Evolutionary conservation across 441 rosid genomes (phyloP), one percentile per base, ranked within the genome.

Genomic region (Hypseocharis bilobata): DNA sequence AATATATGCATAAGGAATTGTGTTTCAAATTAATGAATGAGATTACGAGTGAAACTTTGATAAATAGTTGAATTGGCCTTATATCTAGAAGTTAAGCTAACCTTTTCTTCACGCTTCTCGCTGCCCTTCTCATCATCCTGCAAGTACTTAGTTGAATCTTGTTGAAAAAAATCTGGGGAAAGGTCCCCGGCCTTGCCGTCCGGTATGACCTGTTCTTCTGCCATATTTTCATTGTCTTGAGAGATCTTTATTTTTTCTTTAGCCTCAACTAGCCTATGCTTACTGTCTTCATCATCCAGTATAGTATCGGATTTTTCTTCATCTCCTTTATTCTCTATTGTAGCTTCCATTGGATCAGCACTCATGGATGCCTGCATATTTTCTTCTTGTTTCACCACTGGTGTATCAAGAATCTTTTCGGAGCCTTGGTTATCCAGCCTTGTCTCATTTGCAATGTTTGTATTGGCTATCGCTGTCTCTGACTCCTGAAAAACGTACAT

Each of bases 331-430:
- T n/a, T 2, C 52, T 45, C 22, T 45, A 45, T 45, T 45, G n/a
- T 22, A 16, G 22, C n/a, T 45, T 45, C 52, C 52, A 45, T 4
- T 45, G 52, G 52, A 45, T 45, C 52, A 16, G 16, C 22, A 45
- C 16, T 45, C 22, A 45, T n/a, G 52, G 52, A 19, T 45, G 52
- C 22, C 52, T 11, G 20, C 22, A 0, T 45, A 45, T 22, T 45
- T 45, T 45, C 52, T 45, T 45, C 52, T 16, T 45, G 52, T 45
- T 45, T 45, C 16, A n/a, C 52, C 52, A 45, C n/a, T 45, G 52
- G 5, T n/a, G 52, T 45, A 16, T 11, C 52, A 0, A n/a, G n/a
- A n/a, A n/a, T n/a, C n/a, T n/a, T n/a, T n/a, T n/a, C n/a, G n/a
- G n/a, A n/a, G n/a, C n/a, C n/a, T n/a, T n/a, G n/a, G n/a, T n/a